Conservation (phyloP, 371 early-diverging fungal species). For the Apophysomyces ossiformis region DNA sequence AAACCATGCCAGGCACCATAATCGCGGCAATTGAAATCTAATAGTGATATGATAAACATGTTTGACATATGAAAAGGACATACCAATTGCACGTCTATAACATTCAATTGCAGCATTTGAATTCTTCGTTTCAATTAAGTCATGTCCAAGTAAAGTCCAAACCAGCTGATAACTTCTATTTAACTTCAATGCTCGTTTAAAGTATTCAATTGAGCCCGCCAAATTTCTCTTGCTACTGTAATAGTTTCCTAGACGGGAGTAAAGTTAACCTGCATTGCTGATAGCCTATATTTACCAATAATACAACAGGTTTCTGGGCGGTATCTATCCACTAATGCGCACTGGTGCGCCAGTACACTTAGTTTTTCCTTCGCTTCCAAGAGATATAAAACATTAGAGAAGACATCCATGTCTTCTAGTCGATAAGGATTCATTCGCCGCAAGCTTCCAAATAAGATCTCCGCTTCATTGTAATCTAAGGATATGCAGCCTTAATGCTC, state of each 20-base stretch:
- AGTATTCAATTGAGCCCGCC: constrained; percentile 87
- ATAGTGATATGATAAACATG: not conserved
- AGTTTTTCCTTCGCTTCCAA: constrained; percentile 73
- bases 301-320: constrained; percentile 89
- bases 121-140: constrained; percentile 92
- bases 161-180: constrained; percentile 78
- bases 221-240: constrained; percentile 80
- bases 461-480: constrained; percentile 75
- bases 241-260: constrained; percentile 77
- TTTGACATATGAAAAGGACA: not conserved
- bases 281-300: constrained; percentile 54
- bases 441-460: constrained; percentile 71
- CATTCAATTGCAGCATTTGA: constrained; percentile 88
- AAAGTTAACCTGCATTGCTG: not conserved
- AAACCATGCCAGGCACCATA: constrained; percentile 95
- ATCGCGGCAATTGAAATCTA: constrained; percentile 82
- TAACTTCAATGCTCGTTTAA: constrained; percentile 83
- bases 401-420: constrained; percentile 87
- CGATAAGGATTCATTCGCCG: constrained; percentile 70
- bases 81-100: constrained; percentile 84
- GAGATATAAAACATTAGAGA: constrained; percentile 90
- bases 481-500: not conserved
- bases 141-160: constrained; percentile 96
- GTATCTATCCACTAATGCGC: constrained; percentile 77
- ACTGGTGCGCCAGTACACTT: constrained; percentile 79